Conservation (phyloP, 148 eudicot species). For the Heliamphora exappendiculata region DNA sequence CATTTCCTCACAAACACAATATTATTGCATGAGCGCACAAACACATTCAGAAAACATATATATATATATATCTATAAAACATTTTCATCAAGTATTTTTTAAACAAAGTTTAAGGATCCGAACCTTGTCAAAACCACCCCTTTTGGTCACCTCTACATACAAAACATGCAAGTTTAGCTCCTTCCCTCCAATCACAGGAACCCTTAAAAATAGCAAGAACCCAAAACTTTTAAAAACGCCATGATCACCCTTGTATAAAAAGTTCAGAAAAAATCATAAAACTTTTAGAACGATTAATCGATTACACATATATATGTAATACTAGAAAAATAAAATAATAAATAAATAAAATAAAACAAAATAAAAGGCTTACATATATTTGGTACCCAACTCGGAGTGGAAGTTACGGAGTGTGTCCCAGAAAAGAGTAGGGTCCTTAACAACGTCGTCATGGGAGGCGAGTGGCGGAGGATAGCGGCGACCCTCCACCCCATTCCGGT, state of each 20-base stretch:
- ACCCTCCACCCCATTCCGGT: slow-evolving; percentile 10
- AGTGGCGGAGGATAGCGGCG: slow-evolving; percentile 27
- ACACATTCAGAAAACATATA: too few species aligned
- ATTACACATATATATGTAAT: neutral
- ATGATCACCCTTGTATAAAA: neutral
- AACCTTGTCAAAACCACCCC: slow-evolving; percentile 67
- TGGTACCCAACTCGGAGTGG: slow-evolving; percentile 40
- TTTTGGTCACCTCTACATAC: slow-evolving; percentile 53
- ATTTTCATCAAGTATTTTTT: neutral
- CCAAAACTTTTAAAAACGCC: neutral
- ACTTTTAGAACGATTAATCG: neutral
- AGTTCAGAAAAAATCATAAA: neutral
- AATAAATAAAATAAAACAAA: neutral
- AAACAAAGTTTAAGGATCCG: neutral
- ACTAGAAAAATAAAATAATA: neutral
- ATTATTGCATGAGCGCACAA: too few species aligned
- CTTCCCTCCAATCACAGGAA: slow-evolving; percentile 60
- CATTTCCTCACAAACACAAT: neutral
- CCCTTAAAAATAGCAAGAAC: slow-evolving; percentile 24
- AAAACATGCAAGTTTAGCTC: slow-evolving; percentile 51
- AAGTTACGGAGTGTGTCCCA: slow-evolving; percentile 43
- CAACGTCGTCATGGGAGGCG: slow-evolving; percentile 50
- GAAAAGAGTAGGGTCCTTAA: slow-evolving; percentile 38
- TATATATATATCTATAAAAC: neutral
- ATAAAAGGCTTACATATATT: slow-evolving; percentile 29